Evolutionary conservation across 2,329 filamentous ascomycete genomes (phyloP).

Genomic region (Metarhizium sp.): DNA sequence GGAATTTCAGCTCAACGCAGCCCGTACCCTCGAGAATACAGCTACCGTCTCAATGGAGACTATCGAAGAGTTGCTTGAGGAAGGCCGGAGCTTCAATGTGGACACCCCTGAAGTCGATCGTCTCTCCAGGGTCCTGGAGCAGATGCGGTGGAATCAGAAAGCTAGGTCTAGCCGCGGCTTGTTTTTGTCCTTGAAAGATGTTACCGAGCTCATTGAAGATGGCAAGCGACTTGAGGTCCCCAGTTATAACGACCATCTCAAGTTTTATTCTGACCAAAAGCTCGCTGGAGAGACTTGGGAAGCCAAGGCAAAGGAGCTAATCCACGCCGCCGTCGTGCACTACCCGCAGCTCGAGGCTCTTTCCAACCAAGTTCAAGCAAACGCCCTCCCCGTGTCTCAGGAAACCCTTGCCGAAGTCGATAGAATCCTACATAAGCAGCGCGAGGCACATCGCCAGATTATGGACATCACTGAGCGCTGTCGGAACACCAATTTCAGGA

Average conservation of each 20-base stretch:
- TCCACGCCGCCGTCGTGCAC: constrained; percentile 83
- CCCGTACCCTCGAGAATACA: constrained; percentile 58
- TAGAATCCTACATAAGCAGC: constrained; percentile 88
- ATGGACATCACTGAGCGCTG: constrained; percentile 71
- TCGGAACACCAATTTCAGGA: constrained; percentile 62
- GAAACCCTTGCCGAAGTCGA: constrained; percentile 79
- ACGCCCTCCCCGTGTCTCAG: constrained; percentile 67
- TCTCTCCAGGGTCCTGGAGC: constrained; percentile 70
- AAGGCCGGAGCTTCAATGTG: constrained; percentile 81
- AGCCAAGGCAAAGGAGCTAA: constrained; percentile 82
- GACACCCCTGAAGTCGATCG: constrained; percentile 83
- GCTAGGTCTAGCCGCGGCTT: constrained; percentile 55
- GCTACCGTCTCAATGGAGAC: constrained; percentile 55
- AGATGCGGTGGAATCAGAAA: constrained; percentile 81
- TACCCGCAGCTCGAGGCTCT: constrained; percentile 91
- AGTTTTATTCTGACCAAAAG: constrained; percentile 66
- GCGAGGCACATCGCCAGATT: constrained; percentile 86
- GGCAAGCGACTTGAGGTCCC: constrained; percentile 71
- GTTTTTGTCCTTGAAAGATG: constrained; percentile 67
- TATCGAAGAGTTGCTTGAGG: constrained; percentile 87
- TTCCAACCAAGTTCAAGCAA: constrained; percentile 64
- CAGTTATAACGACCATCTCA: constrained; percentile 69
- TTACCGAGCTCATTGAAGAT: constrained; percentile 67
- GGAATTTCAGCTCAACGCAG: constrained; percentile 71
- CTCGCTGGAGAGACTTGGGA: constrained; percentile 81